Conservation (phyloP, 768 basidiomycete genomes). For the Kwoniella bestiolae region DNA sequence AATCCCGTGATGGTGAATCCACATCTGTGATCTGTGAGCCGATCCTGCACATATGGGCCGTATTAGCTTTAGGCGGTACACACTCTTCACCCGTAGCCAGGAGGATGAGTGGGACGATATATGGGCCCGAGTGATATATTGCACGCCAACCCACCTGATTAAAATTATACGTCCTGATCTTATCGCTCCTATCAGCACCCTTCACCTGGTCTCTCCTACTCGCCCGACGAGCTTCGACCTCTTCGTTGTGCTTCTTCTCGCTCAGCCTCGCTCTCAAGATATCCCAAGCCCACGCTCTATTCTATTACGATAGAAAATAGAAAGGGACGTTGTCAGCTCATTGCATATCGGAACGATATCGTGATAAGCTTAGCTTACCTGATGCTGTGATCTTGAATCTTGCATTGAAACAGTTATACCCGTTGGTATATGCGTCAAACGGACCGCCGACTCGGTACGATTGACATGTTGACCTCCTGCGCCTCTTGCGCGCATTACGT, state of each 20-base stretch:
- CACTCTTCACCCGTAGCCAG: no score
- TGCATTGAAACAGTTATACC: constrained; percentile 98
- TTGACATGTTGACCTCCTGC: constrained; percentile 99
- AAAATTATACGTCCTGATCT: constrained; percentile 94
- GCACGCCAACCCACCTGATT: constrained; percentile 73
- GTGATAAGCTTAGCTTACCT: constrained; percentile 62
- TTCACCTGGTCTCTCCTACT: constrained; percentile 74
- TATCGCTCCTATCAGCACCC: constrained; percentile 85
- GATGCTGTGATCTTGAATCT: constrained; percentile 94
- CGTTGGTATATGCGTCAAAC: constrained; percentile 87
- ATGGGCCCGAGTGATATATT: no score
- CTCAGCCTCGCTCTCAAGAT: constrained; percentile 83
- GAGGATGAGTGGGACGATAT: no score
- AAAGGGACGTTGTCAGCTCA: not conserved
- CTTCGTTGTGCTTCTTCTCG: constrained; percentile 73
- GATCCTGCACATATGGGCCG: constrained; percentile 64
- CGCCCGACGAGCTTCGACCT: constrained; percentile 72
- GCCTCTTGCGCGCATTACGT: constrained; percentile 95
- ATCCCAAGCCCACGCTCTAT: constrained; percentile 89
- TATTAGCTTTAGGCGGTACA: no score
- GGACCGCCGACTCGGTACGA: constrained; percentile 96
- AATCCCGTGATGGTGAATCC: constrained; percentile 67
- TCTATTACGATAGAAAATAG: constrained; percentile 62
- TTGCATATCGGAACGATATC: not conserved
- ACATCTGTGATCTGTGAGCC: constrained; percentile 90